Base-by-base conservation (phyloP, 257 asterid genomes). In the Anisodus tanguticus region DNA sequence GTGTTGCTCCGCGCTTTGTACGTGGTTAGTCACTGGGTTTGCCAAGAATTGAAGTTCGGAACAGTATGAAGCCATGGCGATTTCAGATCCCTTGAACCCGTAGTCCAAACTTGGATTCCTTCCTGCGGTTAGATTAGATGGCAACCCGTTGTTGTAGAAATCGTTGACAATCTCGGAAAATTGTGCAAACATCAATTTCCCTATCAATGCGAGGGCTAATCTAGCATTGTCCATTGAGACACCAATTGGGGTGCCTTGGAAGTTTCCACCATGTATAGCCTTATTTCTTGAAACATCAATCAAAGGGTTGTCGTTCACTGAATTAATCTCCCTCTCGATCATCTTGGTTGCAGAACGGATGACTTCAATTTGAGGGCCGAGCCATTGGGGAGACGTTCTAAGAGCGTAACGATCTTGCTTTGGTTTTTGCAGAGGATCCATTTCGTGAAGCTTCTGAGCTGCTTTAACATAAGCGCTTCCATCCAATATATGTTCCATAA, bases 271-370 rank as follows among this genome's bases (percentile, higher is more conserved):
- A 15, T 90, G 93, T 16, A 90, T 49, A 6, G 93, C 92, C 83
- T 89, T 89, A 90, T 85, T 88, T 79, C 93, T 89, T 12, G 93
- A 85, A 19, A 90, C 91, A 74, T 90, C 93, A 0, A 90, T 89
- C 86, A 89, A 84, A 37, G 93, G 93, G 82, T 90, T 90, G 55
- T 90, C 93, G 3, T 90, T 90, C 55, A 90, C 93, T 10, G 93
- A 90, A 62, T 90, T 90, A 85, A 90, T 90, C 66, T 90, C 93
- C 82, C 92, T 89, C 89, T 90, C 92, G 16, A 90, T 90, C 93
- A 90, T 89, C 62, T 89, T 89, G 16, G 91, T 89, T 47, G 93
- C 91, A 1, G 88, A 22, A 8, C 91, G 91, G 58, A 90, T 90
- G 45, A 90, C 93, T 80, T 90, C 93, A 22, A 90, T 89, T 39